Evolutionary conservation across 75 land plant genomes (phyloP).

Genomic region (Pseudotsuga menziesii): DNA sequence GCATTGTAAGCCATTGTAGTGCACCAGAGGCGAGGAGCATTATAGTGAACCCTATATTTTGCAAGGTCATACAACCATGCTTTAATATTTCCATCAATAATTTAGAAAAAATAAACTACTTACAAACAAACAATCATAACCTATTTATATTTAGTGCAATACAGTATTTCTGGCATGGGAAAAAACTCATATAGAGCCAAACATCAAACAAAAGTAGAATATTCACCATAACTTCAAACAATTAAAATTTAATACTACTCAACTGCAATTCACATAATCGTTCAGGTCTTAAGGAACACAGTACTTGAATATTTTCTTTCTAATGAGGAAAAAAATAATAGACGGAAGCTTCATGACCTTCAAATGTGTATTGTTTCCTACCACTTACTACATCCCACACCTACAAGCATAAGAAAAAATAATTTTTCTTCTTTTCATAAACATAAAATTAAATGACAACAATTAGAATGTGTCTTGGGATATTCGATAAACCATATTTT

Average conservation of each 20-base stretch:
- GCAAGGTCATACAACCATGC: slow-evolving; percentile 78
- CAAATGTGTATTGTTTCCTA: slow-evolving; percentile 32
- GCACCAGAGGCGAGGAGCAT: slow-evolving; percentile 75
- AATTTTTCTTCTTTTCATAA: background rate
- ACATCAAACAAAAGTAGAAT: background rate
- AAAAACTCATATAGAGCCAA: background rate
- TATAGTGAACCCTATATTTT: slow-evolving; percentile 79
- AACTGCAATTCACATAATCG: background rate
- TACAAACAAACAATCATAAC: slow-evolving; percentile 6
- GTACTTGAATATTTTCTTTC: slow-evolving; percentile 76
- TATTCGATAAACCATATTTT: slow-evolving; percentile 16
- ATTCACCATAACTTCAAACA: background rate
- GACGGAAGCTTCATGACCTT: slow-evolving; percentile 77
- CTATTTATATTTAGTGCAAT: background rate
- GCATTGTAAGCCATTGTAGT: slow-evolving; percentile 82
- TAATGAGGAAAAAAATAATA: slow-evolving; percentile 72
- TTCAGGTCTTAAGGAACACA: background rate
- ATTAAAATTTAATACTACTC: background rate
- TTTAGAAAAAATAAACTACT: slow-evolving; percentile 83
- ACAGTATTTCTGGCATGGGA: background rate
- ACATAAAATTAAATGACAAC: background rate
- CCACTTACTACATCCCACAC: slow-evolving; percentile 34
- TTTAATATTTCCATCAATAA: slow-evolving; percentile 78
- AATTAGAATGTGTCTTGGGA: background rate
- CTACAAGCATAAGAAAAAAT: slow-evolving; percentile 18